A percentile compares a stretch with the other conserved stretches of the same genome.
Evolutionary conservation across 768 basidiomycete genomes (phyloP).

Genomic region (Serendipita sp.): DNA sequence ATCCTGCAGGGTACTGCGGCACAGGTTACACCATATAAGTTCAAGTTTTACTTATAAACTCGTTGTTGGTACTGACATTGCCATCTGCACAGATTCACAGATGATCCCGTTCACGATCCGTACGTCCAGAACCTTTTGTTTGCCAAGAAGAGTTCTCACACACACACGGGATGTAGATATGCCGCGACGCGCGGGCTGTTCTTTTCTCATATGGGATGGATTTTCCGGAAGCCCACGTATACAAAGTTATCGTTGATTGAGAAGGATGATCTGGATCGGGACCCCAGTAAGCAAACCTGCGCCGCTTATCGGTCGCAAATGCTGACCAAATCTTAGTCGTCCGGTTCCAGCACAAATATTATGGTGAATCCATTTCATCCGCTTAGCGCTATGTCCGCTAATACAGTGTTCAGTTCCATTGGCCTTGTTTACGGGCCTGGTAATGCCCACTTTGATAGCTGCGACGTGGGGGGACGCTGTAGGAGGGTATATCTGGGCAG

Average conservation of each 20-base stretch:
- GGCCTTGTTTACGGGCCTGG: conserved; percentile 42
- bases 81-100: conserved; percentile 41
- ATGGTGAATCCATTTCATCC: conserved; percentile 24
- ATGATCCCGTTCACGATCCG: conserved; percentile 54
- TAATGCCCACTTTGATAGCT: conserved; percentile 40
- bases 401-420: conserved; percentile 30
- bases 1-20: conserved; percentile 41
- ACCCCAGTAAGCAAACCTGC: conserved; percentile 35
- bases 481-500: conserved; percentile 56
- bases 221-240: conserved; percentile 61
- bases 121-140: conserved; percentile 18
- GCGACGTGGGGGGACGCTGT: conserved; percentile 41
- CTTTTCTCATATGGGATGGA: conserved; percentile 75
- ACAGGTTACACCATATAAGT: conserved; percentile 58
- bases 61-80: background rate
- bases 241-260: conserved; percentile 46
- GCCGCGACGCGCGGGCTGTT: conserved; percentile 55
- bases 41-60: background rate
- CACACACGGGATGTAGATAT: conserved; percentile 28
- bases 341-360: conserved; percentile 51
- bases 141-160: background rate
- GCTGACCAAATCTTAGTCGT: conserved; percentile 29
- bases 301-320: background rate
- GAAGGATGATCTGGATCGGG: conserved; percentile 46
- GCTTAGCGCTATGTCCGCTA: background rate